Evolutionary conservation across 192 early-diverging fungal species (phyloP).

Genomic region (Coemansia umbellata): DNA sequence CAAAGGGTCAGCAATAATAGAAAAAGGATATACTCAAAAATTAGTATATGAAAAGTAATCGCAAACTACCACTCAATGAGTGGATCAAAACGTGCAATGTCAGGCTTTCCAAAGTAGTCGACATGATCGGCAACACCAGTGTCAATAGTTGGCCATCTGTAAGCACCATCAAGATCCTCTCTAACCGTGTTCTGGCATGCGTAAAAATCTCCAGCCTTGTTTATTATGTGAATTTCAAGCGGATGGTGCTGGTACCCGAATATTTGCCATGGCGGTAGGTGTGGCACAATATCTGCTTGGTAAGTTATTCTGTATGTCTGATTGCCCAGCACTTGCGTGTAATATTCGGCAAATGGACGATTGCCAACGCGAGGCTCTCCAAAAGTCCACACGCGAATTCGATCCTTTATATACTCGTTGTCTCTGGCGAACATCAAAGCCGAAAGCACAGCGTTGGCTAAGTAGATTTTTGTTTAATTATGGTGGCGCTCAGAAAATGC

Average conservation of each 20-base stretch:
- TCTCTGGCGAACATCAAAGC: constrained; percentile 43
- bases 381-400: constrained; percentile 51
- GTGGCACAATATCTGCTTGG: constrained; percentile 44
- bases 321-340: constrained; percentile 38
- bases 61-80: constrained; percentile 34
- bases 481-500: too few species aligned
- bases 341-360: constrained; percentile 40
- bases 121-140: constrained; percentile 44
- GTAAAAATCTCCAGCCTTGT: constrained; percentile 42
- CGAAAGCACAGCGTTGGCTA: constrained; percentile 46
- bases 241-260: constrained; percentile 52
- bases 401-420: constrained; percentile 23
- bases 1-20: too few species aligned
- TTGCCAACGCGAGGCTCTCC: constrained; percentile 48
- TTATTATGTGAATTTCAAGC: constrained; percentile 46
- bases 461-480: not conserved
- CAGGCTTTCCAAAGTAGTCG: constrained; percentile 50
- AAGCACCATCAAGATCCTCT: constrained; percentile 47
- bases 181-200: constrained; percentile 48
- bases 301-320: constrained; percentile 48
- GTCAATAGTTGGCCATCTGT: constrained; percentile 52
- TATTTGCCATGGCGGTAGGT: constrained; percentile 51
- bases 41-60: not conserved
- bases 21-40: too few species aligned
- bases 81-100: constrained; percentile 31